Conservation (phyloP, 345 rosid genomes). For the Camelina sativa region DNA sequence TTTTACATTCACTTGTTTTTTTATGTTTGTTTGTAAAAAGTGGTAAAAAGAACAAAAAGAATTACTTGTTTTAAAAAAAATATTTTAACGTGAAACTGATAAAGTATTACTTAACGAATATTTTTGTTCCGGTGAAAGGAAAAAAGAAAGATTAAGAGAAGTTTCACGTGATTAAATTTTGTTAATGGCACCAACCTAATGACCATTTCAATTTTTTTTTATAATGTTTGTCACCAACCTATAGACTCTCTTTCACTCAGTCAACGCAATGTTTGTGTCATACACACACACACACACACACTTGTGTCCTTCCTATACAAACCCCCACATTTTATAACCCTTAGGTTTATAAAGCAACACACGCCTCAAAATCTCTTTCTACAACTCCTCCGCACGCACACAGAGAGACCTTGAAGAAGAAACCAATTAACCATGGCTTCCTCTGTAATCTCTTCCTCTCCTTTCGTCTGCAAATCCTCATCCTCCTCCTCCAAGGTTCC, state of each 20-base stretch:
- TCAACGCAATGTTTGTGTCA: neutral
- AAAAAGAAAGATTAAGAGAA: no score
- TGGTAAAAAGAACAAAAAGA: no score
- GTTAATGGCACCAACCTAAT: neutral
- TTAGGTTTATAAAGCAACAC: conserved; percentile 6
- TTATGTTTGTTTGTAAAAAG: no score
- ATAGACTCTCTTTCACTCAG: neutral
- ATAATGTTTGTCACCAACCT: neutral
- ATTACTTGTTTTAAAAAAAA: no score
- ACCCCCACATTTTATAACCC: neutral
- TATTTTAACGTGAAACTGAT: no score
- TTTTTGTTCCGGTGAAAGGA: no score
- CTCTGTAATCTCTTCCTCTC: conserved; percentile 51
- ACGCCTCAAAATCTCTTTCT: conserved; percentile 1
- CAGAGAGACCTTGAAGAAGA: neutral
- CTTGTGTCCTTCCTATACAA: neutral
- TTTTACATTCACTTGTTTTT: no score
- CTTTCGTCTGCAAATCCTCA: conserved; percentile 41
- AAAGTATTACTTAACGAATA: no score
- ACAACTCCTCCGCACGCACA: neutral
- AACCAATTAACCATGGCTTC: conserved; percentile 47
- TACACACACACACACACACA: no score
- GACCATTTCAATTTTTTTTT: no score
- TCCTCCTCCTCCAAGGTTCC: conserved; percentile 47
- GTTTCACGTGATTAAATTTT: neutral